Evolutionary conservation across 2,329 filamentous ascomycete genomes (phyloP).

Genomic region (Coniella lustricola): DNA sequence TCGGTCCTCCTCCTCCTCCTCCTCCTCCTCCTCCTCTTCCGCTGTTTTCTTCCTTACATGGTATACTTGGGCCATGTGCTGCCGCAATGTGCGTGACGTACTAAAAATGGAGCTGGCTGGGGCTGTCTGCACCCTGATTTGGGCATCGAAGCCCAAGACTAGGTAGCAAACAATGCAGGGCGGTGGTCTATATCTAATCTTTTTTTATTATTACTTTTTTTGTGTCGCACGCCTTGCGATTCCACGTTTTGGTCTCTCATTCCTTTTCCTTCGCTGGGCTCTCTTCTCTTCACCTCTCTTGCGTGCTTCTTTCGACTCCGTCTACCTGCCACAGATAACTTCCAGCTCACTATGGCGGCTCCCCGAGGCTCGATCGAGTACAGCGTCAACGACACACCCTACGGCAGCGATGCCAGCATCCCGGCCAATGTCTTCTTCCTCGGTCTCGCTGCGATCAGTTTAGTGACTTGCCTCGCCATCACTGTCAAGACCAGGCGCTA

Average conservation of each 20-base stretch:
- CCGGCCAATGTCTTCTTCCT: constrained; percentile 10
- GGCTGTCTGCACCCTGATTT: constrained; percentile 1
- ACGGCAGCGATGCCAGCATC: constrained; percentile 7
- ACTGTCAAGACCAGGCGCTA: constrained; percentile 9
- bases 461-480: constrained; percentile 8
- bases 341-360: constrained; percentile 4
- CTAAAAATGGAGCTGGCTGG: constrained; percentile 13
- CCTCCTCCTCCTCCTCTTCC: background rate
- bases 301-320: too few species aligned
- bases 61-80: background rate
- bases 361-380: constrained; percentile 7
- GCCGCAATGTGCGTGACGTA: background rate
- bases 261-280: too few species aligned
- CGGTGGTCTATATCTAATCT: too few species aligned
- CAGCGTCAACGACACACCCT: constrained; percentile 11
- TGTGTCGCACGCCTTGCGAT: too few species aligned
- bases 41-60: too few species aligned
- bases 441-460: constrained; percentile 5
- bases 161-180: too few species aligned
- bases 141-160: too few species aligned
- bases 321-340: too few species aligned
- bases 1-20: background rate
- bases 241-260: too few species aligned
- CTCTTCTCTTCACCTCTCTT: too few species aligned
- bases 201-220: too few species aligned